Base-by-base conservation (phyloP, 495 filamentous ascomycete species). In the Astrocystis sublimbata region DNA sequence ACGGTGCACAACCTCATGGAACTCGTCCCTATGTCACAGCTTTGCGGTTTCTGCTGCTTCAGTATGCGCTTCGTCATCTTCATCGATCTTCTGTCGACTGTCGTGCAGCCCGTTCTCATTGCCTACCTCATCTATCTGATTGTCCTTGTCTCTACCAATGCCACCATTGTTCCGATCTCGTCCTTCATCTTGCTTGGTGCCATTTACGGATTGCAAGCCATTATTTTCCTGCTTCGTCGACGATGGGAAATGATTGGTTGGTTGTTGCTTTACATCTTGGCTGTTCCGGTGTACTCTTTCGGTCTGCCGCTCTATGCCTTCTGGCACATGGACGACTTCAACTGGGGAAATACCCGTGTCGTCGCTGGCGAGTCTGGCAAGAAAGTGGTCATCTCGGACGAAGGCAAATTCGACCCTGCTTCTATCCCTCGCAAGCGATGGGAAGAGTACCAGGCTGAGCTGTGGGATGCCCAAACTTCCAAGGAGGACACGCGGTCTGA, bases 281-380 rank as follows among this genome's bases (percentile, higher is more conserved):
- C 94, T 54, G 88, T 96, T 57, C 94, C 94, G 12, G 85, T 99
- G 64, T 98, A 96, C 83, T 86, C 91, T 30, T 89, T 96, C 63
- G 92, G 85, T 53, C 81, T 99, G 7, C 94, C 94, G 1, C 82
- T 99, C 6, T 99, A 98, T 76, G 83, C 93, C 45, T 99, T 99
- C 86, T 99, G 94, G 94, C 83, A 98, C 76, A 97, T 97, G 94
- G 94, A 99, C 74, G 94, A 99, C 80, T 99, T 99, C 85, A 89
- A 87, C 65, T 97, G 92, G 92, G 92, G 92, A 75, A 97, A 96
- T 74, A 97, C 92, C 31, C 92, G 92, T 83, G 83, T 99, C 42
- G 92, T 99, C 64, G 96, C 91, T n/a, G 94, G 94, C 72, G 94
- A 98, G 75, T 89, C 89, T 70, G 94, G 94, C 54, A 85, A 89